Percentiles rank a stretch among this genome's conserved stretches.
Conservation (phyloP, 1,284 basidiomycete genomes). For the Melampsora larici-populina region DNA sequence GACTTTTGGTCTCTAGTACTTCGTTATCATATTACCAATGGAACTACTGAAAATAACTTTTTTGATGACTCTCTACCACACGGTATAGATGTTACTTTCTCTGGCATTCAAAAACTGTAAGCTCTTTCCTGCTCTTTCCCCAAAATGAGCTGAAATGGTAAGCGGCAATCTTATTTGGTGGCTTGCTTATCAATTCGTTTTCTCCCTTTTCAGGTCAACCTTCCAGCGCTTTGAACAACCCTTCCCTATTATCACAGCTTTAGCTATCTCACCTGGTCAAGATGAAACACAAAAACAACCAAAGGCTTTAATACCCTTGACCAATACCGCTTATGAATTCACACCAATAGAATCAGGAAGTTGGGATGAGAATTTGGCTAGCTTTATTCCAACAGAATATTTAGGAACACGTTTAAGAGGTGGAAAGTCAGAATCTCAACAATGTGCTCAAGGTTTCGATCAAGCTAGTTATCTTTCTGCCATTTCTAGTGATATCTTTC, state of each 20-base stretch:
- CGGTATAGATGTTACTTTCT: constrained; percentile 23
- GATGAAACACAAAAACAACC: not conserved
- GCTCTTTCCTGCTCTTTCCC: too few species aligned
- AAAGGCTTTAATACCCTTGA: constrained; percentile 17
- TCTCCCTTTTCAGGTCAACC: not conserved
- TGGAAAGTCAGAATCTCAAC: not conserved
- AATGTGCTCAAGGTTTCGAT: constrained; percentile 37
- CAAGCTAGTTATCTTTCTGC: constrained; percentile 24
- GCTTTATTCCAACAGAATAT: constrained; percentile 41
- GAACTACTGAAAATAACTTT: constrained; percentile 18
- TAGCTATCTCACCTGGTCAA: constrained; percentile 12
- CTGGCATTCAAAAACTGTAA: constrained; percentile 29
- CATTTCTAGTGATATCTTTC: constrained; percentile 40
- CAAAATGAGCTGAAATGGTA: too few species aligned
- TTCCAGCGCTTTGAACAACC: constrained; percentile 33
- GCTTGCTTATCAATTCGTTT: too few species aligned
- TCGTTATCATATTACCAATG: constrained; percentile 20
- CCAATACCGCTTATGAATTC: constrained; percentile 32
- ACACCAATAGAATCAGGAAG: constrained; percentile 29
- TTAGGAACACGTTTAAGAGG: constrained; percentile 25
- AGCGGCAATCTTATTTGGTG: not conserved
- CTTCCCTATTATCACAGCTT: constrained; percentile 38
- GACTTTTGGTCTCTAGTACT: constrained; percentile 29
- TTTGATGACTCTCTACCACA: constrained; percentile 26
- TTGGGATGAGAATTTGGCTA: constrained; percentile 33